Conservation (phyloP, 306 rosid species). For the Sphenostylis stenocarpa region DNA sequence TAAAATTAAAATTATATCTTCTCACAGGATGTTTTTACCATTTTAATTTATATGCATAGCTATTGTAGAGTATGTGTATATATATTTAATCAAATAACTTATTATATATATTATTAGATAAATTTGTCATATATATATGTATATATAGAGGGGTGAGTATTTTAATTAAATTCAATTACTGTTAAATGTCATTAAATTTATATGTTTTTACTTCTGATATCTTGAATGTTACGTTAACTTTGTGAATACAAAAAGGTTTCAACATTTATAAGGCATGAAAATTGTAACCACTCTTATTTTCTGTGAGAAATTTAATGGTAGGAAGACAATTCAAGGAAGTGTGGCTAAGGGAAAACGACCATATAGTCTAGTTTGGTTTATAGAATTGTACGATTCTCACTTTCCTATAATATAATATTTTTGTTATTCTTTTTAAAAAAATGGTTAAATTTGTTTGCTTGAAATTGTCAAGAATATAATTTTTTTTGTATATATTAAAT, state of each 20-base stretch:
- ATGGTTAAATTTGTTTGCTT: neutral
- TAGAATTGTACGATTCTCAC: no score
- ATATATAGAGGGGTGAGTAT: neutral
- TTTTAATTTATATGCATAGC: neutral
- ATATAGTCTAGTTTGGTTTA: neutral
- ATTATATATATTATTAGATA: no score
- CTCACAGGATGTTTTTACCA: neutral
- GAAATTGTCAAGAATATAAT: neutral
- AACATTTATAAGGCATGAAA: neutral
- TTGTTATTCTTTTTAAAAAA: neutral
- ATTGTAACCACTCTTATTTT: neutral
- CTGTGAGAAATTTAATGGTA: neutral
- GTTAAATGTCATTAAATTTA: neutral
- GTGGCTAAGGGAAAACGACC: neutral
- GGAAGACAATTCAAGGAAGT: slow-evolving; percentile 11
- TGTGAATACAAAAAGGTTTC: neutral
- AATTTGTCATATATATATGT: no score
- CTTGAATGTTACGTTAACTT: neutral
- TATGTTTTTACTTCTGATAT: neutral
- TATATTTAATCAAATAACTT: no score
- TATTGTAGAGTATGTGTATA: no score
- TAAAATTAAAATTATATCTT: no score
- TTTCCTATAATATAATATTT: neutral
- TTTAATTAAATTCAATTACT: neutral
- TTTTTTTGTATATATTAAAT: no score